These are phyloP conservation scores for Lactarius hengduanensis DNA, from an alignment of 768 basidiomycete genomes.

Conservation along the genomic window DNA sequence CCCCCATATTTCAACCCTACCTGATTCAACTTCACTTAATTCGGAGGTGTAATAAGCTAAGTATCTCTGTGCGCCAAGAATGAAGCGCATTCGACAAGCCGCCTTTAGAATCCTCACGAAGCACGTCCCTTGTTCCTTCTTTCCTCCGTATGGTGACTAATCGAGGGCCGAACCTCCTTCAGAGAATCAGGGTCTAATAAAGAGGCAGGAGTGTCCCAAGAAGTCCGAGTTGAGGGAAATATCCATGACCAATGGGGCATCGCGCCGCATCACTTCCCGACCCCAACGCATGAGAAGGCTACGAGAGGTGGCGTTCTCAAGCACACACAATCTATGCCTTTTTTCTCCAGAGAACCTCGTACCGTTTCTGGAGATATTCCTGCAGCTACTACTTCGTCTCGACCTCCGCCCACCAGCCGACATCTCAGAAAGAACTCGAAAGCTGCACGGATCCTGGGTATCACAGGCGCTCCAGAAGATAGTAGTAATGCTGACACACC, in stretches of 20 bases:
- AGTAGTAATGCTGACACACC: background rate
- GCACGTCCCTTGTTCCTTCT: background rate
- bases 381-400: background rate
- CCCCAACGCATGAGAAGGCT: background rate
- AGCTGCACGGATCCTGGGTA: constrained; percentile 4
- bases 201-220: background rate
- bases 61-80: background rate
- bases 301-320: background rate
- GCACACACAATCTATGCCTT: constrained; percentile 17
- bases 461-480: background rate
- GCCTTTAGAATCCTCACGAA: constrained; percentile 8
- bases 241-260: constrained; percentile 18
- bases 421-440: constrained; percentile 20
- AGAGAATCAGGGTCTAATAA: constrained; percentile 13
- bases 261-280: background rate
- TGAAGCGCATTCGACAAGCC: constrained; percentile 19
- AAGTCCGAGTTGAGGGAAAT: background rate
- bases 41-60: background rate
- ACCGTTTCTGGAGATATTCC: background rate
- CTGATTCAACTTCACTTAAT: background rate
- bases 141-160: background rate
- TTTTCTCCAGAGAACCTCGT: constrained; percentile 2
- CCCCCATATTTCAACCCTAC: background rate
- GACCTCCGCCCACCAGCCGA: background rate
- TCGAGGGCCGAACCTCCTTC: background rate